Percentiles rank a stretch among this genome's conserved stretches.
phyloP scores from a whole-genome alignment of 2,329 filamentous ascomycete species.

The Trichoderma semiorbis region DNA sequence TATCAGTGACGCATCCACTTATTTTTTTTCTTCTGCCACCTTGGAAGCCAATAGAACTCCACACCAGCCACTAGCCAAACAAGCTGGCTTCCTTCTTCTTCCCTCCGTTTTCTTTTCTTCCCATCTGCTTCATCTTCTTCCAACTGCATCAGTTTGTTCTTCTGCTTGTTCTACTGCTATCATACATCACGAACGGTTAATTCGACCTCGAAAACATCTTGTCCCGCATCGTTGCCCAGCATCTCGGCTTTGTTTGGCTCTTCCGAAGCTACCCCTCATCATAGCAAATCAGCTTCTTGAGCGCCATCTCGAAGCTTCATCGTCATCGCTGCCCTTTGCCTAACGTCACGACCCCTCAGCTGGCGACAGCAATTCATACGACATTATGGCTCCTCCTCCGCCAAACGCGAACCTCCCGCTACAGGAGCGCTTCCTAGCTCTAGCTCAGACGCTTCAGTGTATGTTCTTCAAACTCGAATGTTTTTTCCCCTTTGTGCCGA shows the following conservation, averaged over 20 bases:
- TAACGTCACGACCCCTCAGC: constrained; percentile 15
- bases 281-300: background rate
- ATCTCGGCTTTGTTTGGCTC: background rate
- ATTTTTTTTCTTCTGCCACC: background rate
- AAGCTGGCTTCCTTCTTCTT: background rate
- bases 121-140: background rate
- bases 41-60: constrained; percentile 14
- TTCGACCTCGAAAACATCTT: background rate
- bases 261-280: constrained; percentile 5
- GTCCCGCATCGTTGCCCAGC: background rate
- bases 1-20: constrained; percentile 14
- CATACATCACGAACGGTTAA: background rate
- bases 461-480: constrained; percentile 38
- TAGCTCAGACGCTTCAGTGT: constrained; percentile 93
- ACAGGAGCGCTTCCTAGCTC: constrained; percentile 67
- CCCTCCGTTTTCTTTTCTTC: background rate
- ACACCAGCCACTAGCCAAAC: constrained; percentile 6
- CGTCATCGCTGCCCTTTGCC: background rate
- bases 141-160: background rate
- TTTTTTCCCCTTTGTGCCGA: background rate
- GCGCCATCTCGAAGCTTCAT: background rate
- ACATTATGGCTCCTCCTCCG: constrained; percentile 1
- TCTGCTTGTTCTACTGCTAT: background rate
- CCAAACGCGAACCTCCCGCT: constrained; percentile 42
- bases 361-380: background rate